Base-by-base conservation (phyloP, 306 rosid genomes). In the Fragaria ananassa region DNA sequence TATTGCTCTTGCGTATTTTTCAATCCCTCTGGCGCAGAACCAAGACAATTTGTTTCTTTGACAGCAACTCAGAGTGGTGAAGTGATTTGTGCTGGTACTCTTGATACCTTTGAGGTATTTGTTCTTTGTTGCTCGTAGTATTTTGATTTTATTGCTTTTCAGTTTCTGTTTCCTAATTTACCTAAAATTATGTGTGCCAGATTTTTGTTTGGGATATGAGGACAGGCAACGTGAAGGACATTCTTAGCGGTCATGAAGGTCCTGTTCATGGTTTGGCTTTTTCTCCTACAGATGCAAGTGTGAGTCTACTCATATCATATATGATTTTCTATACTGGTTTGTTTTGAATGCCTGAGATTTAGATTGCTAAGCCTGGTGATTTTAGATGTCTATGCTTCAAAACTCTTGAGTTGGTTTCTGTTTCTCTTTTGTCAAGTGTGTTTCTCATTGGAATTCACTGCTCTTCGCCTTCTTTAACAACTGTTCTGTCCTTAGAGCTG, bases 11-110 rank as follows among this genome's bases (percentile, higher is more conserved):
- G n/a, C n/a, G n/a, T n/a, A n/a, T n/a, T n/a, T n/a, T n/a, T n/a
- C n/a, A n/a, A n/a, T n/a, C n/a, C n/a, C n/a, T n/a, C n/a, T n/a
- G n/a, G n/a, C 70, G 93, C 97, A 74, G 83, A 93, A 58, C 73
- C 97, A 8, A 87, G 90, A 74, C 99, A 95, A 81, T 95, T 92
- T 85, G 96, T 87, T 84, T 95, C 99, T 58, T 44, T 92, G 86
- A 80, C 97, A 4, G 96, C 96, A 56, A 97, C 91, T 89, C 93
- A 85, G 83, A 95, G 99, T 79, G 97, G 99, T 74, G 97, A 95
- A 86, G 93, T 95, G 68, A 88, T 95, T 75, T 95, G 97, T 81
- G 97, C 99, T 49, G 99, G 99, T 75, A 92, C 97, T 75, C 81
- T 87, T 35, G 99, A 95, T 85, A 90, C 93, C 71, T 95, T 92